Base-by-base conservation (phyloP, 1,284 basidiomycete species). In the Moesziomyces globuligerus region DNA sequence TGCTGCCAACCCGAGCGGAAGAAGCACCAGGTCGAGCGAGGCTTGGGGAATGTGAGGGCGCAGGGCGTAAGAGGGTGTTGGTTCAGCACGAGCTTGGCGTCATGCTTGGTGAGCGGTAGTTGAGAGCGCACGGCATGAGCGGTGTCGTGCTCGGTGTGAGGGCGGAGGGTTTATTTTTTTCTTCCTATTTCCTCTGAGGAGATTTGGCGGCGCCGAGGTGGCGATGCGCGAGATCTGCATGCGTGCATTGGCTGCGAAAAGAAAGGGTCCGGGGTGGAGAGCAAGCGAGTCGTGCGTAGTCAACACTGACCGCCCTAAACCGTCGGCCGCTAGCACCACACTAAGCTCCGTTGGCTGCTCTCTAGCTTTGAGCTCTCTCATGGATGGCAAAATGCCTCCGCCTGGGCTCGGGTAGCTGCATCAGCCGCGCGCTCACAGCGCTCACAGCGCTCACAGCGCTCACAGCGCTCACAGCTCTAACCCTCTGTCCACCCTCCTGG, bases 131-230 rank as follows among this genome's bases (percentile, higher is more conserved):
- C n/a, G n/a, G n/a, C 20, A 20, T 42, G 20, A 45, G 20, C n/a
- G 18, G 6, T 18, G 43, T 15, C 28, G 32, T 10, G 11, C 15
- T 29, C 43, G 40, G 37, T 29, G 34, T 42, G 23, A 26, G 58
- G 58, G 58, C 58, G 41, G 58, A 61, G 58, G 58, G 58, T 60
- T 60, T 60, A 44, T 34, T 29, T 36, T 23, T 36, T 44, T 28
- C 15, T 41, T 13, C 18, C 7, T 5, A 23, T 7, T 41, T 41
- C 39, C n/a, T n/a, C n/a, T n/a, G n/a, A n/a, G n/a, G n/a, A n/a
- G n/a, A 41, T 41, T 41, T 24, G 15, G 5, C 39, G 7, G 37
- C 10, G 37, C 20, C 20, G 37, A 34, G 10, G n/a, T n/a, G n/a
- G n/a, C n/a, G n/a, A 18, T 5, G 38, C 38, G 18, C 18, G 18